Evolutionary conservation across 2,329 filamentous ascomycete species (phyloP).

Genomic region (Aspergillus costaricaensis): DNA sequence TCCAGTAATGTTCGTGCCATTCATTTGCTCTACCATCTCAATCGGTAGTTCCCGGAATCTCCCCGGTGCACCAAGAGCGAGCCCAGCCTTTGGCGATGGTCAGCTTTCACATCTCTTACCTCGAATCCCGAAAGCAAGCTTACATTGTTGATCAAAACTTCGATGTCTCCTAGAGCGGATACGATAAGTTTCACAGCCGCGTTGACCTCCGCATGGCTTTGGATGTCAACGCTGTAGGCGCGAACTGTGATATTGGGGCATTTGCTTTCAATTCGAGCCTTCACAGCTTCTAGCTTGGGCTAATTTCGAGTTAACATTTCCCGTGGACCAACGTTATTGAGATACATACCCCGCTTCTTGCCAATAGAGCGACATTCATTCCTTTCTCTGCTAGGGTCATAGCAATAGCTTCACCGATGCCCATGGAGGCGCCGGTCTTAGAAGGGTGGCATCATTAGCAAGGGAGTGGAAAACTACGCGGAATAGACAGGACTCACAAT

Average conservation of each 20-base stretch:
- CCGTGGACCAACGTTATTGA: not conserved
- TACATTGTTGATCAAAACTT: conserved; percentile 52
- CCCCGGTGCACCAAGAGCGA: conserved; percentile 50
- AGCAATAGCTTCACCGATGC: conserved; percentile 51
- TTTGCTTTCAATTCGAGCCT: not conserved
- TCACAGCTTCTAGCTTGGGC: conserved; percentile 21
- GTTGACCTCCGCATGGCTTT: conserved; percentile 23
- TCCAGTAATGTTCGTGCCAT: conserved; percentile 52
- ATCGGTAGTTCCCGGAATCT: conserved; percentile 47
- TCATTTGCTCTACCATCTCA: conserved; percentile 48
- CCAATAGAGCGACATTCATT: conserved; percentile 48
- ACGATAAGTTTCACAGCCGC: conserved; percentile 35
- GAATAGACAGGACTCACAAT: no score
- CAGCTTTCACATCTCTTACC: not conserved
- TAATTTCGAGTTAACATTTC: conserved; percentile 6
- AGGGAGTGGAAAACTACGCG: not conserved
- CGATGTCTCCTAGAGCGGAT: conserved; percentile 41
- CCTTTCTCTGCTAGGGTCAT: conserved; percentile 40
- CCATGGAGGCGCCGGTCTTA: conserved; percentile 49
- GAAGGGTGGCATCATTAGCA: not conserved
- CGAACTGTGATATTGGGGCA: conserved; percentile 12
- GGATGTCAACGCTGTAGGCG: conserved; percentile 21
- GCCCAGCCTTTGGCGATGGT: conserved; percentile 39
- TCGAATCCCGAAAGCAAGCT: not conserved
- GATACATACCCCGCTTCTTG: conserved; percentile 37